Evolutionary conservation across 345 rosid species (phyloP).

Genomic region (Corchorus olitorius): DNA sequence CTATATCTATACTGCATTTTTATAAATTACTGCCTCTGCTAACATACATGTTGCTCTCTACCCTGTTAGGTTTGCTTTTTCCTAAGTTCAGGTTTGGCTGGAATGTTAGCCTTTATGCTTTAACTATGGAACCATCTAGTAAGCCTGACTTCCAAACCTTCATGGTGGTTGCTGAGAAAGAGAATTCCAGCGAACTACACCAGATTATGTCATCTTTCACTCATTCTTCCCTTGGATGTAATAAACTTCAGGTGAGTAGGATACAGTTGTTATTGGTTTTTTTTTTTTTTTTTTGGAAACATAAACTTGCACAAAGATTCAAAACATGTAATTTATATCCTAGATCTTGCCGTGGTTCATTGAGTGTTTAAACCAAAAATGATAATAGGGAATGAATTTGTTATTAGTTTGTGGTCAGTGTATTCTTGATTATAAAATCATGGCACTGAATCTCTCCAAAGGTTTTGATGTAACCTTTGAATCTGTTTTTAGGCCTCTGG

Average conservation of each 20-base stretch:
- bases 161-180: conserved; percentile 81
- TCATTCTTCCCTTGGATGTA: conserved; percentile 43
- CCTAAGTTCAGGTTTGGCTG: conserved; percentile 87
- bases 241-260: conserved; percentile 58
- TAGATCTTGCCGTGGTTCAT: background rate
- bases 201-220: conserved; percentile 48
- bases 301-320: background rate
- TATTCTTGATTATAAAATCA: conserved; percentile 18
- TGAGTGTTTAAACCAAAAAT: background rate
- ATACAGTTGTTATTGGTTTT: background rate
- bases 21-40: background rate
- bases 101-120: conserved; percentile 61
- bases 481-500: conserved; percentile 61
- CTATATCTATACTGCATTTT: conserved; percentile 11
- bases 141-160: conserved; percentile 62
- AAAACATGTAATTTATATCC: background rate
- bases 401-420: background rate
- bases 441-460: conserved; percentile 15
- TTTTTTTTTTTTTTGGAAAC: background rate
- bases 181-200: conserved; percentile 43
- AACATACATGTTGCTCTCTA: conserved; percentile 21
- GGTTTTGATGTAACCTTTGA: conserved; percentile 21
- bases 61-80: conserved; percentile 73
- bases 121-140: conserved; percentile 54
- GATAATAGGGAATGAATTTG: background rate